Base-by-base conservation (phyloP, 805 yeast species). In the Sugiyamaella americana region DNA sequence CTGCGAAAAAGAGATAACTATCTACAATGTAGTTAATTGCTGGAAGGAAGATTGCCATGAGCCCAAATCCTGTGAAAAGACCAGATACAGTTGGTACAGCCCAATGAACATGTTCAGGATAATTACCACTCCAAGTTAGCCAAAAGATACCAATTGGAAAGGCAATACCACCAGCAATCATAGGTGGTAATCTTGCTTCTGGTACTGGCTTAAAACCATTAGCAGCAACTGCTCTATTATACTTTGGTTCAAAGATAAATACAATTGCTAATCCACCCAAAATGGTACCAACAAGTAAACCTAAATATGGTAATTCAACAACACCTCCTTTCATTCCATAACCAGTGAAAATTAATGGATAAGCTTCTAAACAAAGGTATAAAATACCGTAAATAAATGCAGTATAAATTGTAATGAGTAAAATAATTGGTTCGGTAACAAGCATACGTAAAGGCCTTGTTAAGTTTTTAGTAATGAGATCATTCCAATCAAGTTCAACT, bases 81-180 rank as follows among this genome's bases (percentile, higher is more conserved):
- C 87, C 84, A 29, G 85, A 79, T 22, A 79, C 65, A 3, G 84
- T 75, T 35, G 94, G 93, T 19, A 77, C 85, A 58, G 79, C 80
- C 91, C 93, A 88, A 61, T 83, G 95, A 38, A 86, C 78, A 40
- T 65, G 65, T 36, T 80, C 63, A 41, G 77, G 81, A 65, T 81
- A 88, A 54, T 79, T 75, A 61, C 96, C 96, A 13, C 88, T 71
- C 96, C 96, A 88, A 49, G 85, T 78, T 64, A 88, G 73, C 95
- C 95, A 85, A 60, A 88, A 73, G 53, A 88, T 69, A 45, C 96
- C 96, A 44, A 78, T 71, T 26, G 94, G 83, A 71, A 88, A 87
- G 11, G 75, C 60, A 46, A 85, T 52, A 23, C 82, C 80, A 23
- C 95, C 89, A 38, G 74, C 63, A 66, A 87, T 75, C 84, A 87